Conservation (phyloP, 2,329 filamentous ascomycete species). For the Talaromyces marneffei region DNA sequence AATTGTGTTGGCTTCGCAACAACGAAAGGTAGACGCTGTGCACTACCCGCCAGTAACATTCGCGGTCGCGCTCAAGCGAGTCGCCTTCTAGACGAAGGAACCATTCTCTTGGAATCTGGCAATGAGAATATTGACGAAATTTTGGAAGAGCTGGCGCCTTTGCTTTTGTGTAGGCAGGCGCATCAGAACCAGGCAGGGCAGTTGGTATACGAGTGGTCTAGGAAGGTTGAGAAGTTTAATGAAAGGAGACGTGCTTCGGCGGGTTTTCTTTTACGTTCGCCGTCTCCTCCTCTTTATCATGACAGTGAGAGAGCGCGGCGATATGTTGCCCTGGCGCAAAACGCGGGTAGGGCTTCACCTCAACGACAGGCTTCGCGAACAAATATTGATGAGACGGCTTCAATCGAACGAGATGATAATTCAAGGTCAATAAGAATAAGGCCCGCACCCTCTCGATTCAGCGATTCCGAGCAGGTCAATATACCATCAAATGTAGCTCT, state of each 20-base stretch:
- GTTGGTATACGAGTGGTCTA: neutral
- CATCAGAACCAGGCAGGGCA: slow-evolving; percentile 20
- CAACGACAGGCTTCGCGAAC: too few relatives aligned
- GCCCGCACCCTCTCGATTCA: neutral
- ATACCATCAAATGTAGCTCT: neutral
- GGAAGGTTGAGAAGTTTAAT: slow-evolving; percentile 4
- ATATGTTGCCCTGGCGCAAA: neutral
- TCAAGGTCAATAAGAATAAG: neutral
- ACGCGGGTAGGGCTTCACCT: too few relatives aligned
- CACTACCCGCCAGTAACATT: neutral
- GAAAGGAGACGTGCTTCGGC: neutral
- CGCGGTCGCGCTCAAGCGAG: neutral
- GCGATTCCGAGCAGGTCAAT: neutral
- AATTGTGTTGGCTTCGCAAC: slow-evolving; percentile 2
- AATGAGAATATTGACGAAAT: slow-evolving; percentile 13
- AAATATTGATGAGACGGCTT: neutral
- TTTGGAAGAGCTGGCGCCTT: slow-evolving; percentile 20
- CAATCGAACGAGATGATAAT: neutral
- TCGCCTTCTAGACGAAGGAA: slow-evolving; percentile 5
- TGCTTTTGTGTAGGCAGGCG: slow-evolving; percentile 19
- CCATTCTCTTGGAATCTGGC: neutral
- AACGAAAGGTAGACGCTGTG: neutral
- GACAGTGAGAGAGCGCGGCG: neutral
- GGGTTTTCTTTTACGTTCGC: neutral
- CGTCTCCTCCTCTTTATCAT: neutral